Evolutionary conservation across 176 grass and related monocot species (phyloP).

Genomic region (Themeda triandra): DNA sequence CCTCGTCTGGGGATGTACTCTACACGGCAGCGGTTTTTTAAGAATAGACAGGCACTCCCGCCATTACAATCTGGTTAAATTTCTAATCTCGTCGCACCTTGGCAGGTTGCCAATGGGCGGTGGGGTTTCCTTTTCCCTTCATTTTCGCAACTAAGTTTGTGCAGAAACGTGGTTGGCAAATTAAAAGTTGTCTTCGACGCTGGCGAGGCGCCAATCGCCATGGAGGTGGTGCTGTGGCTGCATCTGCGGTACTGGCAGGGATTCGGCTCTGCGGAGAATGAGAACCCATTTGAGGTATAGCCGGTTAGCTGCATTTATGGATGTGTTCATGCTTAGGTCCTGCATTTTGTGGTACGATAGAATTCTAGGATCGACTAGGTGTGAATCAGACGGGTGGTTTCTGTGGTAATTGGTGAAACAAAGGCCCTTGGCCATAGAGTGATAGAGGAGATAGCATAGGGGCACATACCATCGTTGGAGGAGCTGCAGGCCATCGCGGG

Average conservation of each 20-base stretch:
- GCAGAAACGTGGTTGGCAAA: not conserved
- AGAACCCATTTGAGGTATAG: slow-evolving; percentile 55
- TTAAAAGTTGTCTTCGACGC: slow-evolving; percentile 22
- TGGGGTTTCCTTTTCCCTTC: not conserved
- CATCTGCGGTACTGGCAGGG: slow-evolving; percentile 33
- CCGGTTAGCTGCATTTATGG: not conserved
- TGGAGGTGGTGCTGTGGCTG: slow-evolving; percentile 23
- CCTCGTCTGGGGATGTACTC: not conserved
- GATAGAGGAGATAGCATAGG: too few species aligned
- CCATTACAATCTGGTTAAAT: not conserved
- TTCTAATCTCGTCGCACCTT: not conserved
- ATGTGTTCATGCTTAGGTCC: not conserved
- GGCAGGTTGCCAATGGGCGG: not conserved
- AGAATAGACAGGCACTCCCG: not conserved
- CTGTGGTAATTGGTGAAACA: too few species aligned
- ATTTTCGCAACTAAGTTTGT: not conserved
- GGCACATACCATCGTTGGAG: too few species aligned
- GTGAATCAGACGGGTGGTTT: too few species aligned
- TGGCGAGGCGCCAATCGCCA: slow-evolving; percentile 18
- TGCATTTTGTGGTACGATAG: not conserved
- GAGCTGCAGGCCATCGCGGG: too few species aligned
- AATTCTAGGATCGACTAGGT: too few species aligned
- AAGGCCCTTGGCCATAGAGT: too few species aligned
- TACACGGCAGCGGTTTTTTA: not conserved
- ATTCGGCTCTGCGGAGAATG: slow-evolving; percentile 35